phyloP scores from a whole-genome alignment of 2,329 filamentous ascomycete genomes.

The Polytolypa hystricis region DNA sequence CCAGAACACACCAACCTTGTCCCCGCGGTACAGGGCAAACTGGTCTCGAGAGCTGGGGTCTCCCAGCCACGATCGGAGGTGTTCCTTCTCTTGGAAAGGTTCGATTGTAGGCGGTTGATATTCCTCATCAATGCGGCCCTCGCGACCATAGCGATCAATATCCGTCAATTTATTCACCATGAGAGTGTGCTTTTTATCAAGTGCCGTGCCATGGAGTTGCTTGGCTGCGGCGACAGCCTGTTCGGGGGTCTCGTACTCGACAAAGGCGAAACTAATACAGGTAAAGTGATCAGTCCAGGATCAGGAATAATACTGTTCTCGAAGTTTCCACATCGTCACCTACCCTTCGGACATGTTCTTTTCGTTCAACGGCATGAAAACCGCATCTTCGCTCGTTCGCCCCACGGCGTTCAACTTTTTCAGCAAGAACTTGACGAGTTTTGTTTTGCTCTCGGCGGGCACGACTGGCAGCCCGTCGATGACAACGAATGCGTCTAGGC shows the following conservation, averaged over 20 bases:
- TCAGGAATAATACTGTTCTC: not conserved
- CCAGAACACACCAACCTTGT: constrained; percentile 92
- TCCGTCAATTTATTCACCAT: constrained; percentile 97
- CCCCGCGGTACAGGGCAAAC: constrained; percentile 86
- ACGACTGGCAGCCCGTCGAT: constrained; percentile 89
- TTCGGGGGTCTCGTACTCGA: constrained; percentile 84
- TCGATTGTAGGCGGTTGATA: constrained; percentile 74
- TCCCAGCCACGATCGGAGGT: constrained; percentile 84
- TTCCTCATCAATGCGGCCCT: constrained; percentile 85
- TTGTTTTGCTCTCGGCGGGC: constrained; percentile 79
- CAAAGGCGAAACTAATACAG: constrained; percentile 77
- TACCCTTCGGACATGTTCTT: constrained; percentile 79
- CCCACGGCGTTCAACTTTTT: constrained; percentile 85
- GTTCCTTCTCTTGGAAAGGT: constrained; percentile 82
- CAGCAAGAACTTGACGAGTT: constrained; percentile 90
- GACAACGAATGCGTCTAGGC: constrained; percentile 91
- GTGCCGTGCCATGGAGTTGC: constrained; percentile 70
- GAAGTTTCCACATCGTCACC: constrained; percentile 22
- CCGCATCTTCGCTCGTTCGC: constrained; percentile 70
- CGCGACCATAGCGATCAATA: constrained; percentile 88
- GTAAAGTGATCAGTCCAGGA: constrained; percentile 13
- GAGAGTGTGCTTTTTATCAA: constrained; percentile 95
- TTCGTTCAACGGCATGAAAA: constrained; percentile 90
- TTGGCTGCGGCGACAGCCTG: constrained; percentile 86
- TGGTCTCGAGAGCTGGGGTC: constrained; percentile 87